Percentiles rank a stretch among this genome's conserved stretches.
Conservation (phyloP, 148 eudicot genomes). For the Arctostaphylos glauca region DNA sequence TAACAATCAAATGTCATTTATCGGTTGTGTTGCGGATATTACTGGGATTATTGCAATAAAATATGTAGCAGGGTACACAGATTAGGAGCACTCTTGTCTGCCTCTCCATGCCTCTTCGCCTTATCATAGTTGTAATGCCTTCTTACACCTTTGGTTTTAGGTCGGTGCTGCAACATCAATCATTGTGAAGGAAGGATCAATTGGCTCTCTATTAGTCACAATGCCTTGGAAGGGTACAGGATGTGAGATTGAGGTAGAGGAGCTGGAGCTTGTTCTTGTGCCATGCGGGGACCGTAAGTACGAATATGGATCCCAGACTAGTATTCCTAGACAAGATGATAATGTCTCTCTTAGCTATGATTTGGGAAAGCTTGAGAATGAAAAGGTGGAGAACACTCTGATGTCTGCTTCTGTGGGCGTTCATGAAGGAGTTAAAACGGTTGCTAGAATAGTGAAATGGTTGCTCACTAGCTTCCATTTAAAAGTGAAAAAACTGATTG, state of each 20-base stretch:
- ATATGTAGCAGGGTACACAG: background rate
- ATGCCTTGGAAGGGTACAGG: constrained; percentile 87
- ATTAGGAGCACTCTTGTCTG: background rate
- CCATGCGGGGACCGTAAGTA: constrained; percentile 27
- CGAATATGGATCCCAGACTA: constrained; percentile 28
- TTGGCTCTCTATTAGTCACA: constrained; percentile 60
- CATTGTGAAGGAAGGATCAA: constrained; percentile 75
- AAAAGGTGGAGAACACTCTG: constrained; percentile 21
- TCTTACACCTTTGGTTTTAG: constrained; percentile 38
- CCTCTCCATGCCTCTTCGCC: background rate
- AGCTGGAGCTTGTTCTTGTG: constrained; percentile 77
- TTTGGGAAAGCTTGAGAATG: constrained; percentile 34
- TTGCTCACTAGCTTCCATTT: constrained; percentile 83
- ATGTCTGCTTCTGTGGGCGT: constrained; percentile 46
- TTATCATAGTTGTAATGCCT: constrained; percentile 10
- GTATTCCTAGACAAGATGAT: constrained; percentile 25
- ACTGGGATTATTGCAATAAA: background rate
- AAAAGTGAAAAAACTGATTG: constrained; percentile 59
- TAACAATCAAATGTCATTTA: background rate
- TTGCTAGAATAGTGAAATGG: constrained; percentile 91
- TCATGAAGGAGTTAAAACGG: constrained; percentile 92
- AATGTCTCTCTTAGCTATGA: constrained; percentile 17
- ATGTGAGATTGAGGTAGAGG: constrained; percentile 72
- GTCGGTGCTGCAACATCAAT: constrained; percentile 44
- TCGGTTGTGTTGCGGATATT: background rate